Percentiles rank a stretch among this genome's conserved stretches.
Conservation (phyloP, 1,139 yeast species). For the Yamadazyma mexicana region DNA sequence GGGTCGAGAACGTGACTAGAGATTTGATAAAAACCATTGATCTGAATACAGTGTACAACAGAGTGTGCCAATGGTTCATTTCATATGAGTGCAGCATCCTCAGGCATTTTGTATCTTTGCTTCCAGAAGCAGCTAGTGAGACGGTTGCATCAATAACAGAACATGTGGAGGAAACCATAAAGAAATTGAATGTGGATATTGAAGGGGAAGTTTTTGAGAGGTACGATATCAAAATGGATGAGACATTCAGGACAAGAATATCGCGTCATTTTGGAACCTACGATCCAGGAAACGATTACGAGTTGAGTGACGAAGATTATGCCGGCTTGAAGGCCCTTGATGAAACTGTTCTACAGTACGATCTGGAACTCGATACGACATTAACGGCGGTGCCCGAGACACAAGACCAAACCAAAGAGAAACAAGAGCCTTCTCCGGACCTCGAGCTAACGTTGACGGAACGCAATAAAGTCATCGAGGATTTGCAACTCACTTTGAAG, state of each 20-base stretch:
- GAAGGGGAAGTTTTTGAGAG: not conserved
- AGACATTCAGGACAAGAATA: not conserved
- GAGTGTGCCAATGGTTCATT: not conserved
- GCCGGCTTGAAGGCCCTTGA: not conserved
- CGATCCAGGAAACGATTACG: no score
- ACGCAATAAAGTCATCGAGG: conserved; percentile 22
- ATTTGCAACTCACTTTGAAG: conserved; percentile 40
- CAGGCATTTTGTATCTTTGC: not conserved
- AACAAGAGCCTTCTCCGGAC: not conserved
- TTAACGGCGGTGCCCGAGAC: not conserved
- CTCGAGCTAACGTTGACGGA: conserved; percentile 3
- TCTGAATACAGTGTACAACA: not conserved
- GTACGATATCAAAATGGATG: not conserved
- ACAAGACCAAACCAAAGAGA: not conserved
- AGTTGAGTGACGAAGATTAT: not conserved
- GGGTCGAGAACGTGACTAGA: not conserved
- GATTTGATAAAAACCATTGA: not conserved
- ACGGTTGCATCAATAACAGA: not conserved
- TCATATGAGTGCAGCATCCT: not conserved
- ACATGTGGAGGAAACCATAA: not conserved
- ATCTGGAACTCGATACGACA: not conserved
- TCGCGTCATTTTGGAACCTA: not conserved
- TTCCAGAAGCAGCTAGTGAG: not conserved
- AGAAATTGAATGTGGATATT: not conserved
- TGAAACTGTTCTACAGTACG: not conserved